Conservation (phyloP, 208 protist species). For the Spongospora subterranea region DNA sequence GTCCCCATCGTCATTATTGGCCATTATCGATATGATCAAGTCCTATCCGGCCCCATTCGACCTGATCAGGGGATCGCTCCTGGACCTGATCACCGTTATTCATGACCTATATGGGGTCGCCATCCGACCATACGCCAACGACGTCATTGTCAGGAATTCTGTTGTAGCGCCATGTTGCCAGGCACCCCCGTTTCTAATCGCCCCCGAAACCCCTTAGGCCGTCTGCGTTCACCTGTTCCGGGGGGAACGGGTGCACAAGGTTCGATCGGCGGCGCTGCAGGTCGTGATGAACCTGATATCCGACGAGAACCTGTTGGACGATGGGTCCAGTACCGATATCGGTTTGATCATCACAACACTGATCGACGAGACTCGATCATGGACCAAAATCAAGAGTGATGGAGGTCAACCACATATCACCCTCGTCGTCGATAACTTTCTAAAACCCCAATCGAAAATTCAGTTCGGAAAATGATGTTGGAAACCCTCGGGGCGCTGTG, state of each 20-base stretch:
- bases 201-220: neutral
- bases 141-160: neutral
- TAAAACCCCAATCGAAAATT: neutral
- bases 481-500: neutral
- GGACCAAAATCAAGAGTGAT: neutral
- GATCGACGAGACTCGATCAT: neutral
- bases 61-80: neutral
- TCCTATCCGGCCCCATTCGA: neutral
- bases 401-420: neutral
- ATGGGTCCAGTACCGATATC: neutral
- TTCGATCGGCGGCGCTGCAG: neutral
- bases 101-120: neutral
- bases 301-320: neutral
- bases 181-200: no score
- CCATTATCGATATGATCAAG: neutral
- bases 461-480: neutral
- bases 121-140: neutral
- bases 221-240: neutral
- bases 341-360: neutral
- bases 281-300: neutral
- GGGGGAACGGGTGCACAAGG: neutral
- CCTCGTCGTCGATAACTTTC: neutral
- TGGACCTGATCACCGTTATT: neutral
- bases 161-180: no score
- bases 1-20: no score